A percentile compares a stretch with the other conserved stretches of the same genome.
These are phyloP conservation scores for Chaetomiaceae sp. DNA, from an alignment of 2,329 filamentous ascomycete genomes.

Conservation along the genomic window DNA sequence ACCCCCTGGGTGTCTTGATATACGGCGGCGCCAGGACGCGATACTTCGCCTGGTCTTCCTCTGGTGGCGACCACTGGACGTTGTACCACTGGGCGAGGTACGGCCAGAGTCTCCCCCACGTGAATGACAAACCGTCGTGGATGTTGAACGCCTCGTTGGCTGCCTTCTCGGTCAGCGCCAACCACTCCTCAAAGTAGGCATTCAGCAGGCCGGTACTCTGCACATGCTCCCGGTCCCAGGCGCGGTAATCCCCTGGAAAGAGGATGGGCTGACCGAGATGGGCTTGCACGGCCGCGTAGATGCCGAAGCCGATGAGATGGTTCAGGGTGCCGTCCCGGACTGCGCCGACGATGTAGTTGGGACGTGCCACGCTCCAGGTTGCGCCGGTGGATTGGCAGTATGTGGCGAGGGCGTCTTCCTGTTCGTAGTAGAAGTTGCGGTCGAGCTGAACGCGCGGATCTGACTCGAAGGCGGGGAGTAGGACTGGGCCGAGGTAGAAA, in stretches of 20 bases:
- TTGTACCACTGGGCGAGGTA: constrained; percentile 42
- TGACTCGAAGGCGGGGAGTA: constrained; percentile 41
- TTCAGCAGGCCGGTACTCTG: constrained; percentile 44
- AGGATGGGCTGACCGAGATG: constrained; percentile 30
- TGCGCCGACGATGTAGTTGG: constrained; percentile 44
- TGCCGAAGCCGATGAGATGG: constrained; percentile 40
- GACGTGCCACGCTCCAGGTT: constrained; percentile 44
- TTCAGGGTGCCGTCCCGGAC: constrained; percentile 48
- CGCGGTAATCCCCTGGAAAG: constrained; percentile 39
- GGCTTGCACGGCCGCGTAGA: constrained; percentile 44
- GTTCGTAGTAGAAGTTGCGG: constrained; percentile 51
- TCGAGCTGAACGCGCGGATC: constrained; percentile 40
- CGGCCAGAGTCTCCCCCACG: constrained; percentile 45
- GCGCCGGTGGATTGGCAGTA: constrained; percentile 37
- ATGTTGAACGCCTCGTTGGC: constrained; percentile 46
- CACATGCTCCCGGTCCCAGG: constrained; percentile 41
- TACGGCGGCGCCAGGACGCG: constrained; percentile 4
- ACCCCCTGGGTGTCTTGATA: constrained; percentile 19
- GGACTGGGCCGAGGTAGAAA: constrained; percentile 41
- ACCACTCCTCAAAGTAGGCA: constrained; percentile 46
- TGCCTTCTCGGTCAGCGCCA: constrained; percentile 37
- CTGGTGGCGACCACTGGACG: constrained; percentile 33
- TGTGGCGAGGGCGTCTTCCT: constrained; percentile 44
- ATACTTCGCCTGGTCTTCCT: constrained; percentile 15
- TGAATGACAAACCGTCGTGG: constrained; percentile 40